phyloP scores from a whole-genome alignment of 108 stramenopile species.

The Cyclotella atomus region DNA sequence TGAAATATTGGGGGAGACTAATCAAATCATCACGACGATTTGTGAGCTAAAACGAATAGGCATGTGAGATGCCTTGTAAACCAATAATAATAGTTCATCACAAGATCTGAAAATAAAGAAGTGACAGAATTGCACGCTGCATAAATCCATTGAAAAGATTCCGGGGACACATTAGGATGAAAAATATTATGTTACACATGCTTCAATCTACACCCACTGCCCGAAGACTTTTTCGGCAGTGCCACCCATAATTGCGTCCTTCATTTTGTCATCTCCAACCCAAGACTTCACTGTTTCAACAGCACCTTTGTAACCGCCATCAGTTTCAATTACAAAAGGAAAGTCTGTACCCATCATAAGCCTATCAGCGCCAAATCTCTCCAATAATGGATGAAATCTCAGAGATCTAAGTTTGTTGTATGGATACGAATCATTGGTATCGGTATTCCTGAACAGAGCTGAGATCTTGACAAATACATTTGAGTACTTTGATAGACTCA shows the following conservation, averaged over 20 bases:
- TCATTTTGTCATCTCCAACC: conserved; percentile 45
- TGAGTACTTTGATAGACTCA: conserved; percentile 73
- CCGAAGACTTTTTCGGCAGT: conserved; percentile 73
- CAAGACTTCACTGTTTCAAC: conserved; percentile 68
- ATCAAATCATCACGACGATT: too few species aligned
- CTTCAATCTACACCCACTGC: conserved; percentile 33
- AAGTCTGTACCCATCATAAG: conserved; percentile 88
- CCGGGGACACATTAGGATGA: too few species aligned
- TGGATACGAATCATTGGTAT: conserved; percentile 45
- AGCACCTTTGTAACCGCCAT: conserved; percentile 66
- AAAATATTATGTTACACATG: too few species aligned
- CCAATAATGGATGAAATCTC: conserved; percentile 73
- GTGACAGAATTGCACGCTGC: too few species aligned
- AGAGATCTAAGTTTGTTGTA: conserved; percentile 59
- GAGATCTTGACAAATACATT: conserved; percentile 80
- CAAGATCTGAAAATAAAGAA: too few species aligned
- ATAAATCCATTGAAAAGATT: too few species aligned
- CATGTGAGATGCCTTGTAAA: too few species aligned
- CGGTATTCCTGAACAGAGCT: conserved; percentile 80
- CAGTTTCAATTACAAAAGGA: conserved; percentile 79
- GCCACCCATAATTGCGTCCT: conserved; percentile 64
- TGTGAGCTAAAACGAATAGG: too few species aligned
- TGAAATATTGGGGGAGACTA: too few species aligned
- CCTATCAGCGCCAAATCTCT: conserved; percentile 72
- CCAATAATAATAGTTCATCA: too few species aligned